These are phyloP conservation scores for Vigna unguiculata DNA, from an alignment of 306 rosid species.

Conservation along the genomic window DNA sequence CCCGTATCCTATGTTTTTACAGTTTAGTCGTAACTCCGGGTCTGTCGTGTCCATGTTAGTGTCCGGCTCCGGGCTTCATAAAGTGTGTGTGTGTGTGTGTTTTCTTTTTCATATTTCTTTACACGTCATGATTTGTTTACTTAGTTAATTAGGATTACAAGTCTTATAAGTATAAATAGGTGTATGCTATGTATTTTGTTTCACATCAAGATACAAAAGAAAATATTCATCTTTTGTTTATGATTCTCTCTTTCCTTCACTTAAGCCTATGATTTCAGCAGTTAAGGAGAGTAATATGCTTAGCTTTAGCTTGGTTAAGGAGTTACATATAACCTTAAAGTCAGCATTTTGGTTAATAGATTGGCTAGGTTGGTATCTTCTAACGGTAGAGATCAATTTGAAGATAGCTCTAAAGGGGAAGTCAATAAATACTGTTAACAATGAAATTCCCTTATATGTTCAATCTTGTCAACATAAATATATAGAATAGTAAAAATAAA, in stretches of 20 bases:
- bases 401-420: background rate
- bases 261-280: background rate
- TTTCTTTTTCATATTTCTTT: background rate
- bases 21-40: no score
- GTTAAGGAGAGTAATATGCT: background rate
- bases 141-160: background rate
- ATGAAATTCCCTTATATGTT: constrained; percentile 15
- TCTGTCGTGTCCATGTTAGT: no score
- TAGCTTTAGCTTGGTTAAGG: constrained; percentile 17
- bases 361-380: constrained; percentile 4
- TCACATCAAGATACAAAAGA: background rate
- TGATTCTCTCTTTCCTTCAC: background rate
- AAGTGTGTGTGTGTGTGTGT: no score
- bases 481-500: background rate
- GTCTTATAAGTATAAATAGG: background rate
- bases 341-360: constrained; percentile 9
- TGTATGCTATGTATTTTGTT: background rate
- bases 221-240: background rate
- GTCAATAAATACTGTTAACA: constrained; percentile 25
- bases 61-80: no score
- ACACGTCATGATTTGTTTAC: background rate
- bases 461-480: constrained; percentile 30
- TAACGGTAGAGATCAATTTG: constrained; percentile 12
- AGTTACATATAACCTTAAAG: background rate
- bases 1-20: no score